These are phyloP conservation scores for Kappamyces sp. DNA, from an alignment of 192 early-diverging fungal species.

Conservation along the genomic window DNA sequence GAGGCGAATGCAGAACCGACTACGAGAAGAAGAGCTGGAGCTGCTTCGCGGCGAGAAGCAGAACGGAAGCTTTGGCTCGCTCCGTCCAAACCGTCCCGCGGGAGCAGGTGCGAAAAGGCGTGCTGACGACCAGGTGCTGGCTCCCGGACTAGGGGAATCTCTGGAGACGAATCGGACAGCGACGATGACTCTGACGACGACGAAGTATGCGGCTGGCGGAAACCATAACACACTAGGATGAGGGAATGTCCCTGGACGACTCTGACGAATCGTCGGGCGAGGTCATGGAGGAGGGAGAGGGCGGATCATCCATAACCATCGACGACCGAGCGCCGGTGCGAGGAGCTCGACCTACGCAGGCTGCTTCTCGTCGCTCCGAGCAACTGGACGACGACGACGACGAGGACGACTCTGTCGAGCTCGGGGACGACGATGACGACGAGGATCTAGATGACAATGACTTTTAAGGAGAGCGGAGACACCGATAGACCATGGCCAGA, in stretches of 20 bases:
- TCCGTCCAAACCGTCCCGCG: constrained; percentile 5
- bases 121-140: constrained; percentile 17
- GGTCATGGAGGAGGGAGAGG: not conserved
- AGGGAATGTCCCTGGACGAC: not conserved
- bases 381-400: no score
- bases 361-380: no score
- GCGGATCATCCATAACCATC: no score
- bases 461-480: no score
- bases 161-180: not conserved
- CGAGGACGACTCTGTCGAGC: not conserved
- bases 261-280: constrained; percentile 1
- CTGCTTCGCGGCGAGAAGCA: constrained; percentile 44
- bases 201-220: not conserved
- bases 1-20: constrained; percentile 43
- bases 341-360: no score
- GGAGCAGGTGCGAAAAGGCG: not conserved
- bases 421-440: constrained; percentile 6
- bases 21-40: constrained; percentile 49
- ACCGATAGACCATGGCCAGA: no score
- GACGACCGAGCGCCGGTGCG: no score
- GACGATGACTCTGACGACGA: not conserved
- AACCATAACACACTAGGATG: not conserved
- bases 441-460: constrained; percentile 1
- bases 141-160: not conserved
- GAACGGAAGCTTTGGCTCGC: constrained; percentile 16